These are phyloP conservation scores for Tinospora cordifolia DNA, from an alignment of 164 flowering plant species.

Conservation along the genomic window DNA sequence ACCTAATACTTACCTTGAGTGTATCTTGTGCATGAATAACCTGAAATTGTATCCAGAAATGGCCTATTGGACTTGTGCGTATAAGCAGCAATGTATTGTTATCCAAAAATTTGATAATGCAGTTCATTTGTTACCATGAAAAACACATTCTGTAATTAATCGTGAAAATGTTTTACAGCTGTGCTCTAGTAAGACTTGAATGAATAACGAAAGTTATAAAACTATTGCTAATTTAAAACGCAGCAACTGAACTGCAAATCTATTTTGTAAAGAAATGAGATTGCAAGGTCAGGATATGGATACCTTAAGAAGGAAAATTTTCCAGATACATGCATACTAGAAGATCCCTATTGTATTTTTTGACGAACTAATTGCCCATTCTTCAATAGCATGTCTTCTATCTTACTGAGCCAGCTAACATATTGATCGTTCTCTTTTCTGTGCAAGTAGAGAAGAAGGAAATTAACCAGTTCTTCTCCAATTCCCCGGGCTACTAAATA, in stretches of 20 bases:
- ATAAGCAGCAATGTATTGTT: too few relatives aligned
- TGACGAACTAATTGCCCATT: neutral
- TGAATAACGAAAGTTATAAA: neutral
- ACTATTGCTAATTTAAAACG: neutral
- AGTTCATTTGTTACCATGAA: neutral
- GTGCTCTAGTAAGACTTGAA: neutral
- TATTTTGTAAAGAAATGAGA: neutral
- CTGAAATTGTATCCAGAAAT: neutral
- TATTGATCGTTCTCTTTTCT: slow-evolving; percentile 67
- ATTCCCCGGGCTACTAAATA: slow-evolving; percentile 52
- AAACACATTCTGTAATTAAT: neutral
- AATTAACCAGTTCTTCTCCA: slow-evolving; percentile 43
- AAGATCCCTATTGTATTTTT: neutral
- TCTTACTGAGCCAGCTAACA: slow-evolving; percentile 52
- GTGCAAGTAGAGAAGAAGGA: slow-evolving; percentile 57
- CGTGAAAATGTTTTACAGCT: neutral
- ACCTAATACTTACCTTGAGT: neutral
- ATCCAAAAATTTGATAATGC: neutral
- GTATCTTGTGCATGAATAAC: neutral
- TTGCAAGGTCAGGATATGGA: neutral
- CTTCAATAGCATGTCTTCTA: slow-evolving; percentile 29
- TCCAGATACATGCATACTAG: neutral
- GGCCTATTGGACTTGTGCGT: neutral
- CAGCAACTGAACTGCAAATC: neutral
- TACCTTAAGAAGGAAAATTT: neutral